Evolutionary conservation across 331 rosid species (phyloP), one percentile per base, ranked within the genome.

Genomic region (Arachis monticola): DNA sequence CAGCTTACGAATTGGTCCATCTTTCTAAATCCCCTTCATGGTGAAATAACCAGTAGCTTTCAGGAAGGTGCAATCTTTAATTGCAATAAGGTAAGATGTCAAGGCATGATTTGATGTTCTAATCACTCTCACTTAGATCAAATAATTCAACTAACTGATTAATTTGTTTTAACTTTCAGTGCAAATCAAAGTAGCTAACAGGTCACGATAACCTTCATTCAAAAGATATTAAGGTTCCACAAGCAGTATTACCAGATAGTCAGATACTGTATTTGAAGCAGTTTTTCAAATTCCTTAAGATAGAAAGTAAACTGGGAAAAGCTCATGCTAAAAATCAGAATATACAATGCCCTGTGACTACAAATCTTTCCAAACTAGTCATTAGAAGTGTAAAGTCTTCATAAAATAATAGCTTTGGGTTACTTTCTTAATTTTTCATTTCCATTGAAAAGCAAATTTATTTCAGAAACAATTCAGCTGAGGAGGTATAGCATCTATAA

Each of bases 131-230:
- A 17, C 53, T 32, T 61, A 63, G 53, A 40, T 46, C 14, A 40
- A 53, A 65, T 32, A 10, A 27, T 22, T 74, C 75, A 53, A 53
- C 13, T 44, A 62, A 48, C 35, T 4, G 0, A 40, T 5, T 61
- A 64, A 53, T 63, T 40, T 5, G 69, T 69, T 63, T 10, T 5
- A 58, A 55, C 50, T 22, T 68, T 38, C 10, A 69, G 53, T 30
- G 32, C 70, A 50, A 7, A 55, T 17, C 70, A 30, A 64, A 41
- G 70, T 55, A 55, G 50, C 27, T 12, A 55, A 42, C 58, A 74
- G 75, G 65, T 58, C 74, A 42, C 68, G 47, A 46, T 60, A 48
- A 10, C 27, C 0, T 56, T 46, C 50, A 30, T 55, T 14, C 13
- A 17, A n/a, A 52, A 13, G 31, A 14, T 14, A 14, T 14, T 14